These are phyloP conservation scores for Tolypocladium pustulatum DNA, from an alignment of 2,329 filamentous ascomycete species.

Conservation along the genomic window DNA sequence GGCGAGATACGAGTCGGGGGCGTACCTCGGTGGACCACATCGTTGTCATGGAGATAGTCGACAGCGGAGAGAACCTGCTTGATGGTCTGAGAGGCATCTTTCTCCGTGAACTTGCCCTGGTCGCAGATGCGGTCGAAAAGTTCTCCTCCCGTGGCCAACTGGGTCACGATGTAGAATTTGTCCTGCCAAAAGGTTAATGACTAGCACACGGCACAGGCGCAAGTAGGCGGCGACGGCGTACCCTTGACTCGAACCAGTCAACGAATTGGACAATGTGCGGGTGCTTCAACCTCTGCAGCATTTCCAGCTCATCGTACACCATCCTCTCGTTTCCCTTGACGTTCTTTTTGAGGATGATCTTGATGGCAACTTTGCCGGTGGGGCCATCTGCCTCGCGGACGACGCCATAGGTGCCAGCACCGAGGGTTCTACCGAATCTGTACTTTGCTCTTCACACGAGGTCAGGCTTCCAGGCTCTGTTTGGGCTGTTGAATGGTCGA, in stretches of 20 bases:
- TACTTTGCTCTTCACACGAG: conserved; percentile 59
- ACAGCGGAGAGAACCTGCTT: conserved; percentile 88
- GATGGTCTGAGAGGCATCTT: conserved; percentile 93
- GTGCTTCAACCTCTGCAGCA: conserved; percentile 85
- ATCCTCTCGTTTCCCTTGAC: conserved; percentile 97
- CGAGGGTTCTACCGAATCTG: conserved; percentile 83
- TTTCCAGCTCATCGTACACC: conserved; percentile 94
- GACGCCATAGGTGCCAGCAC: conserved; percentile 96
- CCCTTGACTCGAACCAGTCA: conserved; percentile 98
- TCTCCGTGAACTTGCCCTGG: conserved; percentile 95
- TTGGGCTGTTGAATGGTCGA: background rate
- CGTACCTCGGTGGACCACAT: conserved; percentile 89
- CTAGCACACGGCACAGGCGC: background rate
- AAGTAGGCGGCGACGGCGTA: conserved; percentile 29
- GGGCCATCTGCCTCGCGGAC: conserved; percentile 87
- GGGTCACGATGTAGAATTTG: conserved; percentile 99
- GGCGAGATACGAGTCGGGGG: background rate
- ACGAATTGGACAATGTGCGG: conserved; percentile 95
- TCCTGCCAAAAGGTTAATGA: conserved; percentile 45
- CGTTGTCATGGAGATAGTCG: conserved; percentile 85
- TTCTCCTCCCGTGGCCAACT: conserved; percentile 91
- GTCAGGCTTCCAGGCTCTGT: background rate
- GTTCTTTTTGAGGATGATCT: conserved; percentile 99
- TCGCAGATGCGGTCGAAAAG: conserved; percentile 97
- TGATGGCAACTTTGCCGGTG: conserved; percentile 80